These are phyloP conservation scores for Flaveria brownii DNA, from an alignment of 129 eudicot genomes.

Conservation along the genomic window DNA sequence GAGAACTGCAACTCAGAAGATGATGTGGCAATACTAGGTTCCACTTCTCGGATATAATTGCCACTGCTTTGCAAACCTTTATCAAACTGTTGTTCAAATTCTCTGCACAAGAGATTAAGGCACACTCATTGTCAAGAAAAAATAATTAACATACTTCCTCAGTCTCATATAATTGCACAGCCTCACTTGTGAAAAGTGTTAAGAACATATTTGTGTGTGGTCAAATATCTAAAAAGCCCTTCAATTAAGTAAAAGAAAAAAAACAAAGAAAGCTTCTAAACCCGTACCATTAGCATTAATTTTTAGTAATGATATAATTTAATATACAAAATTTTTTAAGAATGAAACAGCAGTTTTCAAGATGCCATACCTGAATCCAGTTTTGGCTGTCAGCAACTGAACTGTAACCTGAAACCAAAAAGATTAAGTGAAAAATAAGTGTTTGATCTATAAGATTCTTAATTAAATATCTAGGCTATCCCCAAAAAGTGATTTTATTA, in stretches of 20 bases:
- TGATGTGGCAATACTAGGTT: slow-evolving; percentile 38
- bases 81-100: slow-evolving; percentile 96
- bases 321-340: background rate
- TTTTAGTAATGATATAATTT: slow-evolving; percentile 5
- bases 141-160: background rate
- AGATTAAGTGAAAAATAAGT: slow-evolving; percentile 22
- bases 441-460: background rate
- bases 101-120: slow-evolving; percentile 43
- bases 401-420: slow-evolving; percentile 74
- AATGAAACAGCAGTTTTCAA: slow-evolving; percentile 2
- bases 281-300: slow-evolving; percentile 10
- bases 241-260: background rate
- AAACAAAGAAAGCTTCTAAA: background rate
- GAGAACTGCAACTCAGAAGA: slow-evolving; percentile 39
- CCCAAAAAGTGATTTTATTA: background rate
- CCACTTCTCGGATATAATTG: slow-evolving; percentile 45
- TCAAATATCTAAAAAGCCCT: slow-evolving; percentile 1
- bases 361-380: slow-evolving; percentile 80
- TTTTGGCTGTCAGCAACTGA: slow-evolving; percentile 90
- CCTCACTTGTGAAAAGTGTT: background rate
- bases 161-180: background rate
- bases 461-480: background rate
- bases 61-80: slow-evolving; percentile 61
- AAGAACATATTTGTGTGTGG: slow-evolving; percentile 20
- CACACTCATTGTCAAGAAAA: background rate